Conservation (phyloP, 768 basidiomycete genomes). For the Erythrobasidium yunnanense region DNA sequence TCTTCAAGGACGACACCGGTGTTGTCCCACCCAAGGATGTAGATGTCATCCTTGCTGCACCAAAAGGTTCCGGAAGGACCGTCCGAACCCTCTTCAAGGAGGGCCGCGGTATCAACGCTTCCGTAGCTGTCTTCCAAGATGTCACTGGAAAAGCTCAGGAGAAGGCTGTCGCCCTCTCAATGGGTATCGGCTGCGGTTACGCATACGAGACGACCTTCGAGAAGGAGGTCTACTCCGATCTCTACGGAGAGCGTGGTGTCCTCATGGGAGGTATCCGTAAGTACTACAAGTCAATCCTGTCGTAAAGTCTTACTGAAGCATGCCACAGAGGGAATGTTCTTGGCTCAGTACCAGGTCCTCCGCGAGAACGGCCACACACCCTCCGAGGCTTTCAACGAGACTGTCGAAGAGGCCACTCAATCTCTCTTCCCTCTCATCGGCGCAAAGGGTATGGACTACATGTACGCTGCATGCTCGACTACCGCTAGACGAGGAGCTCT, state of each 20-base stretch:
- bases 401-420: constrained; percentile 99
- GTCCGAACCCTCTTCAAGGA: constrained; percentile 99
- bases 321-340: constrained; percentile 79
- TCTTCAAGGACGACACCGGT: constrained; percentile 93
- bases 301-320: background rate
- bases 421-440: constrained; percentile 95
- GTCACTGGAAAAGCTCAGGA: constrained; percentile 96
- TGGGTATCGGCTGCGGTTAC: constrained; percentile 92
- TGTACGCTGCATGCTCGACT: constrained; percentile 96
- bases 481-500: constrained; percentile 96
- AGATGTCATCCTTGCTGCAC: constrained; percentile 97
- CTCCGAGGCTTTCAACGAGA: constrained; percentile 99
- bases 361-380: constrained; percentile 92
- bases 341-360: constrained; percentile 95
- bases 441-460: constrained; percentile 69
- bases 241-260: constrained; percentile 99
- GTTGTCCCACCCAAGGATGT: constrained; percentile 84
- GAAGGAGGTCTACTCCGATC: constrained; percentile 98
- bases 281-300: constrained; percentile 43
- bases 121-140: constrained; percentile 90
- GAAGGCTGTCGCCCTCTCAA: constrained; percentile 87
- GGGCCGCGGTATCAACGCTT: constrained; percentile 95
- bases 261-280: constrained; percentile 47
- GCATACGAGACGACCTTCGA: constrained; percentile 98
- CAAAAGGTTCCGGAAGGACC: constrained; percentile 96